These are phyloP conservation scores for Lasiosphaeria hispida DNA, from an alignment of 495 filamentous ascomycete genomes.

Conservation along the genomic window DNA sequence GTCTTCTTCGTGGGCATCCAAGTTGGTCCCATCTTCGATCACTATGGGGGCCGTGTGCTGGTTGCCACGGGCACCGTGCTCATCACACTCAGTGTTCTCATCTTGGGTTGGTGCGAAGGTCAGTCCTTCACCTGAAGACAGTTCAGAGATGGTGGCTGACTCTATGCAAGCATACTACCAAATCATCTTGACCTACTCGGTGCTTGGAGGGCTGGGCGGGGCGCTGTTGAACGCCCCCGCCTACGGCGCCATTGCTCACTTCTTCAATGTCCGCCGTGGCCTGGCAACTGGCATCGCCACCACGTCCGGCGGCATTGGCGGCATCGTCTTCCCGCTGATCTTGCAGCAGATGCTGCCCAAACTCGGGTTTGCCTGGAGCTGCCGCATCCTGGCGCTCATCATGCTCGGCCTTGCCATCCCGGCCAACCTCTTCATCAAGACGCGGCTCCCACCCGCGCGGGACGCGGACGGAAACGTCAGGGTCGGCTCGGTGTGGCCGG, in stretches of 20 bases:
- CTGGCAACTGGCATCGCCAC: constrained; percentile 65
- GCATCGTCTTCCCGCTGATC: constrained; percentile 59
- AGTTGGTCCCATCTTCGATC: constrained; percentile 67
- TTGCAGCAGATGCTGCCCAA: constrained; percentile 47
- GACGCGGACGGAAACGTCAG: constrained; percentile 27
- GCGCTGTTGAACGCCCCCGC: constrained; percentile 60
- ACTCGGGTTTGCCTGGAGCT: constrained; percentile 57
- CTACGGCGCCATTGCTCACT: constrained; percentile 61
- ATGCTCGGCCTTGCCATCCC: constrained; percentile 51
- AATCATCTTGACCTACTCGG: constrained; percentile 59
- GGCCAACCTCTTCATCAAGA: constrained; percentile 54
- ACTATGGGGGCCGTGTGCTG: constrained; percentile 55
- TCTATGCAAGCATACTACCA: constrained; percentile 55
- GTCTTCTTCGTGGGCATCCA: constrained; percentile 64
- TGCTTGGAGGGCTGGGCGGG: constrained; percentile 55
- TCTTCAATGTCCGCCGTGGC: constrained; percentile 59
- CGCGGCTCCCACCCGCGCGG: constrained; percentile 44
- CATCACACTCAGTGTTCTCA: constrained; percentile 53
- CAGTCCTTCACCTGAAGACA: constrained; percentile 7
- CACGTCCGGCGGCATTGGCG: constrained; percentile 58
- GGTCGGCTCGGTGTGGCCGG: constrained; percentile 41
- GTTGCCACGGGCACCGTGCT: constrained; percentile 50
- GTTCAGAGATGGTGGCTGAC: constrained; percentile 3
- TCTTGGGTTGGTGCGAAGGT: constrained; percentile 50
- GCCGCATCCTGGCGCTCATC: constrained; percentile 58